A percentile compares a stretch with the other conserved stretches of the same genome.
These are phyloP conservation scores for Hydrangea macrophylla DNA, from an alignment of 148 eudicot species.

Conservation along the genomic window DNA sequence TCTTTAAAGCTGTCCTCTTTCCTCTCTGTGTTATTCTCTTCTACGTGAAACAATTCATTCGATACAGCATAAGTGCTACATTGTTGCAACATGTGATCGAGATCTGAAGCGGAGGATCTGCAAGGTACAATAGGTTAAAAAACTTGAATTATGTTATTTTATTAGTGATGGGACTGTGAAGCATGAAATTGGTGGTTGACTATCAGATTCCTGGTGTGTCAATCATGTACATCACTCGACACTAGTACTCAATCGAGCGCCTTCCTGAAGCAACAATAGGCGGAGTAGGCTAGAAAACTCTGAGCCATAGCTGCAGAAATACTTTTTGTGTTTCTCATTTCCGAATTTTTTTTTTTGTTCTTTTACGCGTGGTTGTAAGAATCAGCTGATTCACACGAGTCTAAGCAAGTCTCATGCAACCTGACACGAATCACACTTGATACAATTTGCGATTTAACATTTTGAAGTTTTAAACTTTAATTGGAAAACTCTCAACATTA, in stretches of 20 bases:
- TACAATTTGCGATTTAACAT: no score
- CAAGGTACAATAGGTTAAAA: conserved; percentile 49
- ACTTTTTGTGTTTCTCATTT: not conserved
- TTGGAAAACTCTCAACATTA: no score
- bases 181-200: not conserved
- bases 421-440: no score
- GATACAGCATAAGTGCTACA: conserved; percentile 89
- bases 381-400: no score
- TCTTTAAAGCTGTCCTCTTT: not conserved
- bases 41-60: conserved; percentile 16
- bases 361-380: no score
- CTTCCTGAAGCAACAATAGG: conserved; percentile 97
- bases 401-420: no score
- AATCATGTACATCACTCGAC: conserved; percentile 91
- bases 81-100: conserved; percentile 98
- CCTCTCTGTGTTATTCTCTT: not conserved
- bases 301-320: not conserved
- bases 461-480: no score
- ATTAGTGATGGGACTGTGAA: not conserved
- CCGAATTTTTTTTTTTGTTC: not conserved
- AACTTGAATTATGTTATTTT: not conserved
- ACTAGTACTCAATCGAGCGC: conserved; percentile 90
- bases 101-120: conserved; percentile 94
- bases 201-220: conserved; percentile 96
- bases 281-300: conserved; percentile 51